Percentiles rank a stretch among this genome's conserved stretches.
These are phyloP conservation scores for Symbiodinium natans DNA, from an alignment of 73 alveolate genomes.

Conservation along the genomic window DNA sequence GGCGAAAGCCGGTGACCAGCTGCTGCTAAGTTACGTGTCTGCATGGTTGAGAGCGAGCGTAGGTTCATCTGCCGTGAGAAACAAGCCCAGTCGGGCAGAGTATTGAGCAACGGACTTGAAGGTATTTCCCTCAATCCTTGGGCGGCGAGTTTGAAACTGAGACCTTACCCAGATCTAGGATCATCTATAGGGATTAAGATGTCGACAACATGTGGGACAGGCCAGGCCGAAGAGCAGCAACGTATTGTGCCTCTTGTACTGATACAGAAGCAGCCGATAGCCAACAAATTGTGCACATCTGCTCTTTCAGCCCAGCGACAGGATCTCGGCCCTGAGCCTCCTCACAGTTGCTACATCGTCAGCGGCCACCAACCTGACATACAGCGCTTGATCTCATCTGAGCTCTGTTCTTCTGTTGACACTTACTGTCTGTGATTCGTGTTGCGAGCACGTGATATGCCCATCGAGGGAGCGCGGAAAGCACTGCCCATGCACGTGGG, in stretches of 20 bases:
- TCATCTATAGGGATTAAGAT: too few species aligned
- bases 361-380: background rate
- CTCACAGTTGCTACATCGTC: background rate
- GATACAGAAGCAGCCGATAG: too few species aligned
- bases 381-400: too few species aligned
- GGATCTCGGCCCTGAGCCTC: background rate
- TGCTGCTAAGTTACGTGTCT: background rate
- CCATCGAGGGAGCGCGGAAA: background rate
- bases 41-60: background rate
- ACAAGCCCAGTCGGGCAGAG: background rate
- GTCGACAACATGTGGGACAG: too few species aligned
- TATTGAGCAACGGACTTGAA: background rate
- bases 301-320: background rate
- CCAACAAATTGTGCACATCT: background rate
- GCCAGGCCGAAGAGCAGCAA: too few species aligned
- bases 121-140: background rate
- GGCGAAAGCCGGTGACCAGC: too few species aligned
- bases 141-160: background rate
- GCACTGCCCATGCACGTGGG: background rate
- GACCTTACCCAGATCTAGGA: background rate
- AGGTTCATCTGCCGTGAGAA: background rate
- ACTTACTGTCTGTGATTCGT: too few species aligned
- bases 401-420: too few species aligned
- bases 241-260: too few species aligned
- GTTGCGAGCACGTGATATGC: too few species aligned